Evolutionary conservation across 805 yeast species (phyloP), one percentile per base, ranked within the genome.

Genomic region (Torulaspora microellipsoides): DNA sequence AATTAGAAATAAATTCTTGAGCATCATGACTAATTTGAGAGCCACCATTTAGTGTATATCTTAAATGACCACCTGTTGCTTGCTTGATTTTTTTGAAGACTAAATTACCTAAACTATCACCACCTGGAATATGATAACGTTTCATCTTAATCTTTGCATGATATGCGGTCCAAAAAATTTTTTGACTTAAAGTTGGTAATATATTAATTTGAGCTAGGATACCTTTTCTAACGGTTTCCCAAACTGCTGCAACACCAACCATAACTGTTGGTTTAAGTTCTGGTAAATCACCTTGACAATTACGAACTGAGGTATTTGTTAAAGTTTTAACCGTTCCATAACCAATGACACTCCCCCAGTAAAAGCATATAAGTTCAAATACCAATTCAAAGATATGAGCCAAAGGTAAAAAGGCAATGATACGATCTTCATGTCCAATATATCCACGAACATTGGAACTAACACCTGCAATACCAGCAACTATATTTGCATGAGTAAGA

Each of bases 191-290:
- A 12, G 78, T 56, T 13, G 95, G 84, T 57, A 74, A 73, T 57
- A 79, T 76, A 53, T 73, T 71, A 53, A 93, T 77, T 69, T 90
- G 89, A 43, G 77, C 77, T 46, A 87, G 48, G 47, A 93, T 84
- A 46, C 99, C 99, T 73, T 93, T 93, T 67, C 90, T 84, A 48
- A 93, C 87, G 31, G 84, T 76, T 72, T 93, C 99, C 95, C 96
- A 93, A 41, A 93, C 97, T 4, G 98, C 96, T 13, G 97, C 97
- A 45, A 93, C 99, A 67, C 96, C 99, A 52, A 89, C 96, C 96
- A 93, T 85, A 55, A 90, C 68, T 4, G 96, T 85, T 46, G 99
- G 99, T 65, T 80, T 75, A 68, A 89, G 85, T 59, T 84, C 85
- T 44, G 75, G 77, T 72, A 93, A 77, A 66, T 93, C 99, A 59